Percentiles rank a stretch among this genome's conserved stretches.
phyloP scores from a whole-genome alignment of 1,284 basidiomycete genomes.

The Chalciporus sp. region DNA sequence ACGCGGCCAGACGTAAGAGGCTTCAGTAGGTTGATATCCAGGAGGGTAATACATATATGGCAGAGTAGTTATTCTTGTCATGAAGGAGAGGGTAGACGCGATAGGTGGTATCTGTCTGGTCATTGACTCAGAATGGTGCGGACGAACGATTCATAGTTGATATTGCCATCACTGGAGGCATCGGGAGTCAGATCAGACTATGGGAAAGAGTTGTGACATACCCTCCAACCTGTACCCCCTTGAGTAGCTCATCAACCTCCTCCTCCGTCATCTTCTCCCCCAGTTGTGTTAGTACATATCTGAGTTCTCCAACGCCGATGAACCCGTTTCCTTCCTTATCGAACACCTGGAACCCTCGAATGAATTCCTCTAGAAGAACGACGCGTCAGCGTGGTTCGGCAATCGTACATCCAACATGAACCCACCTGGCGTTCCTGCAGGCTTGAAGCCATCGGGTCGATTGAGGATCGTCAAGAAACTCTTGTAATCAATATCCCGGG shows the following conservation, averaged over 20 bases:
- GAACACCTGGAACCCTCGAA: constrained; percentile 98
- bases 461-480: constrained; percentile 92
- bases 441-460: constrained; percentile 95
- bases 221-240: constrained; percentile 89
- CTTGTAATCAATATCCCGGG: constrained; percentile 87
- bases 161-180: constrained; percentile 84
- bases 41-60: background rate
- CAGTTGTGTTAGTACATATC: constrained; percentile 94
- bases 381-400: constrained; percentile 1
- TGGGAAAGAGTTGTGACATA: constrained; percentile 44
- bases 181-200: constrained; percentile 20
- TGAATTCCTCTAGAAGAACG: constrained; percentile 83
- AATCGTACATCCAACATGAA: constrained; percentile 11
- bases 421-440: constrained; percentile 88
- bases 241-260: constrained; percentile 97
- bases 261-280: constrained; percentile 98
- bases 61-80: background rate
- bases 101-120: background rate
- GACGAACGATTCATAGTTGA: constrained; percentile 88
- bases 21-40: background rate
- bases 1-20: background rate
- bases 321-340: constrained; percentile 98
- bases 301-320: constrained; percentile 90
- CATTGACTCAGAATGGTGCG: background rate
- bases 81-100: background rate